Evolutionary conservation across 176 grass and related monocot species (phyloP).

Genomic region (Tillandsia fasciculata): DNA sequence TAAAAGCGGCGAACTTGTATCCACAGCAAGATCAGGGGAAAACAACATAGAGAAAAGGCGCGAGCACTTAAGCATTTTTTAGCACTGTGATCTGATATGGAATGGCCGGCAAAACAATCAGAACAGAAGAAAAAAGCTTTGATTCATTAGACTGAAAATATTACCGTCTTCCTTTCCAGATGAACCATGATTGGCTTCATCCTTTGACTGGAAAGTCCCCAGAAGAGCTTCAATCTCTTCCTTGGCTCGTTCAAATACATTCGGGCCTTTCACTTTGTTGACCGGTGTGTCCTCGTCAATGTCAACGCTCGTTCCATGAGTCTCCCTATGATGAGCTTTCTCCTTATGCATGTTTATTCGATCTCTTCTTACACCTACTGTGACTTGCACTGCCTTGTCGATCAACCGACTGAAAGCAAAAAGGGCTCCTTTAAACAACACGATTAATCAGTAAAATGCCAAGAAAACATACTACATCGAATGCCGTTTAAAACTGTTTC

Average conservation of each 20-base stretch:
- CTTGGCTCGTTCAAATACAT: slow-evolving; percentile 61
- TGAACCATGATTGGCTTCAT: slow-evolving; percentile 38
- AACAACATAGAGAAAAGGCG: not conserved
- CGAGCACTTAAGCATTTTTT: not conserved
- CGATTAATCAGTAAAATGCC: too few species aligned
- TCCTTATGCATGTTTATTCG: slow-evolving; percentile 22
- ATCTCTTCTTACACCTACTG: not conserved
- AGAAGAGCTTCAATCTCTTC: slow-evolving; percentile 64
- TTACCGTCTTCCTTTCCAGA: slow-evolving; percentile 31
- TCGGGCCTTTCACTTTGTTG: slow-evolving; percentile 50
- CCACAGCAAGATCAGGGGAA: too few species aligned
- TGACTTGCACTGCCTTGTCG: not conserved
- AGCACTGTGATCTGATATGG: too few species aligned
- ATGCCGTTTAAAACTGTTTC: too few species aligned
- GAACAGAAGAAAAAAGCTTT: not conserved
- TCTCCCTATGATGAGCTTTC: slow-evolving; percentile 45
- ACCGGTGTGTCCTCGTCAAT: slow-evolving; percentile 37
- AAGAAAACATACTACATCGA: too few species aligned
- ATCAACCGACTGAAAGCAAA: not conserved
- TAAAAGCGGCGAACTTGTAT: too few species aligned
- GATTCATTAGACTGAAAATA: not conserved
- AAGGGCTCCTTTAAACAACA: too few species aligned
- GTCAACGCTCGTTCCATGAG: slow-evolving; percentile 44
- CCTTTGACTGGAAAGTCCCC: slow-evolving; percentile 34
- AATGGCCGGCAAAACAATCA: not conserved